Evolutionary conservation across 1,284 basidiomycete species (phyloP).

Genomic region (Boletus subluridellus): DNA sequence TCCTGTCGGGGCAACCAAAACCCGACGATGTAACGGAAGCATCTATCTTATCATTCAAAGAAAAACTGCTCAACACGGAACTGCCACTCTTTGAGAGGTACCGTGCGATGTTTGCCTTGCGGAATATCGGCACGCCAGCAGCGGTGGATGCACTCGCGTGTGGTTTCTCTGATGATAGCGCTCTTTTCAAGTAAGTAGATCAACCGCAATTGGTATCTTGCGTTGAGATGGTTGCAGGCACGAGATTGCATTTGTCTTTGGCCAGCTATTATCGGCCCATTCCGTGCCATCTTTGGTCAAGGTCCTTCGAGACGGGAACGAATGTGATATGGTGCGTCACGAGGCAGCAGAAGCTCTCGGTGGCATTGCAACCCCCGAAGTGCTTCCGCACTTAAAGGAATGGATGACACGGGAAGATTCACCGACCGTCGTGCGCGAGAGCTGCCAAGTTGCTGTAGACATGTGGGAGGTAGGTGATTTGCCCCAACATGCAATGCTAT

Average conservation of each 20-base stretch:
- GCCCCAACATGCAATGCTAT: neutral
- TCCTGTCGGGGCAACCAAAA: slow-evolving; percentile 52
- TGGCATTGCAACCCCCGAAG: slow-evolving; percentile 91
- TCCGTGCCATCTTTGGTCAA: slow-evolving; percentile 83
- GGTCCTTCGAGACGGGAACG: slow-evolving; percentile 69
- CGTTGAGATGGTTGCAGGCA: slow-evolving; percentile 54
- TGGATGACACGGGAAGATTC: slow-evolving; percentile 79
- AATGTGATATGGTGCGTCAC: slow-evolving; percentile 98
- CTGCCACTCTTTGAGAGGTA: slow-evolving; percentile 91
- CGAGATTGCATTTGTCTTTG: slow-evolving; percentile 97
- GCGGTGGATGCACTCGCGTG: slow-evolving; percentile 90
- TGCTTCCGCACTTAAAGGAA: slow-evolving; percentile 81
- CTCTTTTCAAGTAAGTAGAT: slow-evolving; percentile 79
- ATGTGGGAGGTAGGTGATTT: slow-evolving; percentile 81
- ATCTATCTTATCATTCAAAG: slow-evolving; percentile 59
- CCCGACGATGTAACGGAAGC: slow-evolving; percentile 46
- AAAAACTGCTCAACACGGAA: slow-evolving; percentile 63
- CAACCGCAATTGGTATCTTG: neutral
- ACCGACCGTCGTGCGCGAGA: slow-evolving; percentile 90
- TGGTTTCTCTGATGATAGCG: slow-evolving; percentile 84
- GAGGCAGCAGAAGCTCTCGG: slow-evolving; percentile 98
- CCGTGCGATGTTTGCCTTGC: slow-evolving; percentile 96
- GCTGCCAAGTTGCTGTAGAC: slow-evolving; percentile 94
- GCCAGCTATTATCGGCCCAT: slow-evolving; percentile 88
- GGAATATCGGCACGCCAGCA: slow-evolving; percentile 78